Conservation (phyloP, 164 flowering plant genomes). For the Vitis labrusca region DNA sequence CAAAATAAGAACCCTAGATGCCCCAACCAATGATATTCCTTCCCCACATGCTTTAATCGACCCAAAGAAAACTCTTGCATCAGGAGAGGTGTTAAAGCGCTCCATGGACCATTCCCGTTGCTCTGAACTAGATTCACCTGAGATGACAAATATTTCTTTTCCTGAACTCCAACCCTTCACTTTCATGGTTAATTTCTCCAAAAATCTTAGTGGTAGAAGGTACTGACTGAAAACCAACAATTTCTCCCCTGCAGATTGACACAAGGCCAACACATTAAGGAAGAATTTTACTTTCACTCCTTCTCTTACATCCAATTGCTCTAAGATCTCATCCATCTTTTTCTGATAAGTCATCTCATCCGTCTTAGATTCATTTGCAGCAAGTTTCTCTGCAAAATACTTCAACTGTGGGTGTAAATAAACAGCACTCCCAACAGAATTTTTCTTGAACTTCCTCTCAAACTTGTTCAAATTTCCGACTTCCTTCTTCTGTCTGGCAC, state of each 20-base stretch:
- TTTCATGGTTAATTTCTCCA: conserved; percentile 57
- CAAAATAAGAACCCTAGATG: conserved; percentile 70
- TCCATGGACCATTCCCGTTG: conserved; percentile 67
- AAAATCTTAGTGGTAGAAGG: conserved; percentile 72
- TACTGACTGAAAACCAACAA: conserved; percentile 88
- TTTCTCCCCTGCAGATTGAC: conserved; percentile 76
- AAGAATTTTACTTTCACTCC: conserved; percentile 91
- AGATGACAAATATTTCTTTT: conserved; percentile 63
- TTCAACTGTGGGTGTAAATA: conserved; percentile 71
- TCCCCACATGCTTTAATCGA: conserved; percentile 96
- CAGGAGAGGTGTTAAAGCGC: conserved; percentile 64
- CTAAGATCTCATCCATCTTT: conserved; percentile 38
- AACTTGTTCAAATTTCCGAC: conserved; percentile 37
- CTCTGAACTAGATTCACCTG: conserved; percentile 69
- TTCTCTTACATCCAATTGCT: conserved; percentile 50
- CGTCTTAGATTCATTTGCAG: conserved; percentile 20
- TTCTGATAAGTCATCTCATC: conserved; percentile 22
- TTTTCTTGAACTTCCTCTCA: conserved; percentile 50
- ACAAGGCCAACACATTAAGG: conserved; percentile 55
- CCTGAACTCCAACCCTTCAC: conserved; percentile 65
- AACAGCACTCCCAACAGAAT: conserved; percentile 58
- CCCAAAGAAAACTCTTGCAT: conserved; percentile 81
- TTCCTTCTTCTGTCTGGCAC: conserved; percentile 43
- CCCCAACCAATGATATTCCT: conserved; percentile 95
- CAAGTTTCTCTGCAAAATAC: conserved; percentile 31